Base-by-base conservation (phyloP, 1,284 basidiomycete species). In the Ganoderma multipileum region DNA sequence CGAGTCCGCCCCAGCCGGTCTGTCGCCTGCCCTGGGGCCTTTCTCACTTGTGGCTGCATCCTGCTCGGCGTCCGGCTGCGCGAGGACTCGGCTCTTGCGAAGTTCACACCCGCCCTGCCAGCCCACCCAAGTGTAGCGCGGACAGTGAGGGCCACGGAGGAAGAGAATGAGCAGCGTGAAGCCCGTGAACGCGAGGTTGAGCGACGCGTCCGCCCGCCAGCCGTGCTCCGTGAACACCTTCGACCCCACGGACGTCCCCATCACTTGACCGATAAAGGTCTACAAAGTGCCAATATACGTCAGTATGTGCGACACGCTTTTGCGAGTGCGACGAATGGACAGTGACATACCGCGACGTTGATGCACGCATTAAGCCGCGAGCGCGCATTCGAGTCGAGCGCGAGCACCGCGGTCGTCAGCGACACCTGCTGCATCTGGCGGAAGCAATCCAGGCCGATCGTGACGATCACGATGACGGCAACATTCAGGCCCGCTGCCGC, bases 211-310 rank as follows among this genome's bases (percentile, higher is more conserved):
- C 1, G 84, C 79, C 28, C 82, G 80, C 88, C 87, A 89, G 14
- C 87, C 87, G 65, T 85, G 78, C 38, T 76, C 67, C 9, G 85
- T 79, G 75, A 87, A 89, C 4, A 89, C 78, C 65, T 83, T 81
- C 2, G 86, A 85, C 47, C 87, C 84, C 4, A 81, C 84, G 0
- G 87, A 81, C 3, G 87, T 88, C 14, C 88, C 88, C 71, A 85
- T 83, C 9, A 85, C 82, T 70, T 86, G 84, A 2, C 52, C 85
- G n/a, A 82, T 75, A 23, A 50, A 50, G 23, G 47, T 50, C 47
- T 50, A 23, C 12, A 11, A n/a, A 7, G 6, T n/a, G 8, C n/a
- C 8, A 16, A 16, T 18, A 16, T 9, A 23, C 20, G 36, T 59
- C 58, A 36, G n/a, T 26, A 41, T 58, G n/a, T n/a, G n/a, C n/a